Percentiles rank a stretch among this genome's conserved stretches.
phyloP scores from a whole-genome alignment of 169 alveolate species.

The Eimeria acervulina region DNA sequence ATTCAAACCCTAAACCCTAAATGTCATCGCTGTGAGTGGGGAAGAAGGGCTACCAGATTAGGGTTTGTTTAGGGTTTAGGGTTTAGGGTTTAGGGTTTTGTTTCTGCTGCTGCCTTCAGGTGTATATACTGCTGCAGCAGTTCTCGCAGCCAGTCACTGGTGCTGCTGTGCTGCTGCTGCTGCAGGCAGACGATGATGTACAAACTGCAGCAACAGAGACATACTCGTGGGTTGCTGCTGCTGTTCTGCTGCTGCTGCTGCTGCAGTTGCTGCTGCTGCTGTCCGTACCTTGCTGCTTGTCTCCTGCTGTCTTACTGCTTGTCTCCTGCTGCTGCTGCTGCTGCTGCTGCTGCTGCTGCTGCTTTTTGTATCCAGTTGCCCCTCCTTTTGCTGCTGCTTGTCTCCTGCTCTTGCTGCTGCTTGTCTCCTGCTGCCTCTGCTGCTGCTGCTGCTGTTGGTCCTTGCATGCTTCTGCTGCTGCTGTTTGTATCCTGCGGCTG shows the following conservation, averaged over 20 bases:
- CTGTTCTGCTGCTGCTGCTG: background rate
- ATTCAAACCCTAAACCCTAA: no score
- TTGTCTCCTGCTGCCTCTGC: no score
- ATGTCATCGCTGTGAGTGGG: no score
- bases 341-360: no score
- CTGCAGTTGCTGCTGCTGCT: background rate
- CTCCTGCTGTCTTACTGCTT: background rate
- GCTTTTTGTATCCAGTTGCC: no score
- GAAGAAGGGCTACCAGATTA: no score
- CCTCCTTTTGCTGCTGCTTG: no score
- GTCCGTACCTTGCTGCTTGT: background rate
- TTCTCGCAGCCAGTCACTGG: background rate
- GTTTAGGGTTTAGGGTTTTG: background rate
- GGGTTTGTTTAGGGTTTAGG: no score
- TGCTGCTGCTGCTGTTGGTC: background rate
- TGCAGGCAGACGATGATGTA: background rate
- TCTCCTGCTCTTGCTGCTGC: background rate
- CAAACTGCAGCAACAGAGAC: background rate
- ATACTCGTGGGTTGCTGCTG: background rate
- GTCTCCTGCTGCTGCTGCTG: no score
- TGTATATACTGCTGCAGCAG: constrained; percentile 13
- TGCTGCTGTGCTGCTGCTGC: background rate
- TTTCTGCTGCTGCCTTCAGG: background rate
- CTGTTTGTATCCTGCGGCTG: background rate
- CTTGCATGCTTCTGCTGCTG: background rate